These are phyloP conservation scores for Balansia obtecta DNA, from an alignment of 2,329 filamentous ascomycete species.

Conservation along the genomic window DNA sequence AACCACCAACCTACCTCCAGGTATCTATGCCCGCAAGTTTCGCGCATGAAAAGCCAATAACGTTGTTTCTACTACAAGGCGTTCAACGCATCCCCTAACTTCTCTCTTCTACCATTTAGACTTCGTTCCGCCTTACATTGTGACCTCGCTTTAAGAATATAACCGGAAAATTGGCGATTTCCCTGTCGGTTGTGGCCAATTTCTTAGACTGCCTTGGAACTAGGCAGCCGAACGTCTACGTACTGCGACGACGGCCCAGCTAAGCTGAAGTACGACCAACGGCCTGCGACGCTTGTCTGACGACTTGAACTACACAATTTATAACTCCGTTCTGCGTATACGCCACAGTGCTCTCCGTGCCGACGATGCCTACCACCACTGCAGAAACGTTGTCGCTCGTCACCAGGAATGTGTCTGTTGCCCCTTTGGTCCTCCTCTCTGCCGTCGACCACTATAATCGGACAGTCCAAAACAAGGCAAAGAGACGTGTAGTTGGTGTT, in stretches of 20 bases:
- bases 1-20: neutral
- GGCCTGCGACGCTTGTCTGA: neutral
- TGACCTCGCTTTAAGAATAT: neutral
- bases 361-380: slow-evolving; percentile 85
- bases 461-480: slow-evolving; percentile 73
- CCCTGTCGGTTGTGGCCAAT: neutral
- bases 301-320: neutral
- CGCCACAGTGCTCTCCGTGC: neutral
- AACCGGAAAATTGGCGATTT: neutral
- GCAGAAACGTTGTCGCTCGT: slow-evolving; percentile 93
- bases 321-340: neutral
- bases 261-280: neutral
- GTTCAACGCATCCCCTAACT: neutral
- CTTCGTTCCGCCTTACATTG: neutral
- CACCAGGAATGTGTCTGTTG: slow-evolving; percentile 89
- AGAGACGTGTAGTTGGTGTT: slow-evolving; percentile 83
- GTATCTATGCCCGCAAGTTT: neutral
- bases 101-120: neutral
- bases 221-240: slow-evolving; percentile 3
- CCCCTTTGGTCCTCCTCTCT: slow-evolving; percentile 92
- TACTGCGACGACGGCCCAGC: neutral
- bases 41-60: neutral
- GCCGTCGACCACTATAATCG: slow-evolving; percentile 98
- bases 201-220: neutral
- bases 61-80: neutral